Evolutionary conservation across 495 filamentous ascomycete species (phyloP).

Genomic region (Neurospora tetrasperma): DNA sequence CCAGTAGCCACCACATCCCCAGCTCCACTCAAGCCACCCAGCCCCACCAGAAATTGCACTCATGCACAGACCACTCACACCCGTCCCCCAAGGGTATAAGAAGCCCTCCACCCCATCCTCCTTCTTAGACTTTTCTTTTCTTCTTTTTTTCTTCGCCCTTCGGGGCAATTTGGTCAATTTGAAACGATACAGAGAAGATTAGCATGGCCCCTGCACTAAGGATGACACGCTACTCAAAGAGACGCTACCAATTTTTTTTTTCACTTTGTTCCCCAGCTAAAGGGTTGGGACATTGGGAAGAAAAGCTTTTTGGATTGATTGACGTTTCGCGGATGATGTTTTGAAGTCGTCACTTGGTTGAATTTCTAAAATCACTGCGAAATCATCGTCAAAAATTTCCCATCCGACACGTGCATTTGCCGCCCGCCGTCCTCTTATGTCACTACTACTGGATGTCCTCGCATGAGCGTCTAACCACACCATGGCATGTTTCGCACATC

Average conservation of each 20-base stretch:
- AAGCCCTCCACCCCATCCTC: not conserved
- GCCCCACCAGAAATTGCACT: conserved; percentile 4
- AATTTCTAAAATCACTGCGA: too few relatives aligned
- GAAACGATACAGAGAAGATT: conserved; percentile 70
- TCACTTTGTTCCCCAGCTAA: conserved; percentile 26
- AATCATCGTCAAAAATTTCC: too few relatives aligned
- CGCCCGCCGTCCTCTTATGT: not conserved
- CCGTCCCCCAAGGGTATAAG: conserved; percentile 2
- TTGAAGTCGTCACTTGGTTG: too few relatives aligned
- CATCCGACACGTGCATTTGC: not conserved
- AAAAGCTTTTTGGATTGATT: not conserved
- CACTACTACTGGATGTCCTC: not conserved
- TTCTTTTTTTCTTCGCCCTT: conserved; percentile 19
- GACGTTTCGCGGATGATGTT: too few relatives aligned
- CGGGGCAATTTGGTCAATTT: conserved; percentile 31
- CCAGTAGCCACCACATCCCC: not conserved
- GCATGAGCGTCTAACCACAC: not conserved
- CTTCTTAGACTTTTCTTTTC: conserved; percentile 12
- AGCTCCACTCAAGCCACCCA: not conserved
- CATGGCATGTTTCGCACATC: too few relatives aligned
- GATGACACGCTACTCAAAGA: conserved; percentile 99
- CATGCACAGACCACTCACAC: conserved; percentile 13
- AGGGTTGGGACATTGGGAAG: conserved; percentile 19
- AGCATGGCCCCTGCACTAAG: conserved; percentile 99
- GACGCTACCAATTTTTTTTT: conserved; percentile 81